A percentile compares a stretch with the other conserved stretches of the same genome.
Conservation (phyloP, 768 basidiomycete species). For the Pleurotus eryngii region DNA sequence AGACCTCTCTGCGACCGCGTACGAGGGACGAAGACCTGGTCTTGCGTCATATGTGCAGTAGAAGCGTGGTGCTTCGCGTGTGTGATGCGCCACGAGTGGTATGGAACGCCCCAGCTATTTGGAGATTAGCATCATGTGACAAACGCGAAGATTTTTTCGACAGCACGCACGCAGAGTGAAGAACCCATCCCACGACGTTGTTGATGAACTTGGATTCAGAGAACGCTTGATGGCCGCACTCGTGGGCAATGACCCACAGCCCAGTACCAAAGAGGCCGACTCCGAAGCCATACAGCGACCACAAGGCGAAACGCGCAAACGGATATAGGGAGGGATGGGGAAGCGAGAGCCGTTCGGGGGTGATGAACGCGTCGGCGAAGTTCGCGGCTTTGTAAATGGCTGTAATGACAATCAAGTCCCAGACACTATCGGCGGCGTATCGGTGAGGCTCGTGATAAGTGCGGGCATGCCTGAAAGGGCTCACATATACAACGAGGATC, state of each 20-base stretch:
- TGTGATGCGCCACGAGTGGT: slow-evolving; percentile 93
- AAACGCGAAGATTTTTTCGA: slow-evolving; percentile 6
- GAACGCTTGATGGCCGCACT: slow-evolving; percentile 96
- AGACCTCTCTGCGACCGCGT: slow-evolving; percentile 76
- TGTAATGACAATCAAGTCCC: slow-evolving; percentile 72
- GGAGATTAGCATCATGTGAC: slow-evolving; percentile 6
- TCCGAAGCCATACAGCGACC: slow-evolving; percentile 80
- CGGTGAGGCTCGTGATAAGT: not conserved
- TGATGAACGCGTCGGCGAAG: slow-evolving; percentile 61
- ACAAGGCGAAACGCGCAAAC: slow-evolving; percentile 60
- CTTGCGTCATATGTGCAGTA: slow-evolving; percentile 89
- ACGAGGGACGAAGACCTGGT: slow-evolving; percentile 92
- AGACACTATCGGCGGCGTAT: slow-evolving; percentile 41
- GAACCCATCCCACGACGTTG: slow-evolving; percentile 87
- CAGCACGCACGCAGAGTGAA: slow-evolving; percentile 77
- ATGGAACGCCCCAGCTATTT: slow-evolving; percentile 85
- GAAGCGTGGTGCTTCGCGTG: slow-evolving; percentile 96
- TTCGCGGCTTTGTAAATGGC: slow-evolving; percentile 64
- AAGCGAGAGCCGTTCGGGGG: slow-evolving; percentile 50
- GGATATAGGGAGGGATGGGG: slow-evolving; percentile 62
- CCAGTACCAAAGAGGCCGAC: slow-evolving; percentile 88
- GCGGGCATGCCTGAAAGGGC: slow-evolving; percentile 18
- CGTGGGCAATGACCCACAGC: slow-evolving; percentile 92
- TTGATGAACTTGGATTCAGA: slow-evolving; percentile 90
- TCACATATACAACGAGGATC: slow-evolving; percentile 77